phyloP scores from a whole-genome alignment of 2,329 filamentous ascomycete genomes.

The Fusarium sp. region DNA sequence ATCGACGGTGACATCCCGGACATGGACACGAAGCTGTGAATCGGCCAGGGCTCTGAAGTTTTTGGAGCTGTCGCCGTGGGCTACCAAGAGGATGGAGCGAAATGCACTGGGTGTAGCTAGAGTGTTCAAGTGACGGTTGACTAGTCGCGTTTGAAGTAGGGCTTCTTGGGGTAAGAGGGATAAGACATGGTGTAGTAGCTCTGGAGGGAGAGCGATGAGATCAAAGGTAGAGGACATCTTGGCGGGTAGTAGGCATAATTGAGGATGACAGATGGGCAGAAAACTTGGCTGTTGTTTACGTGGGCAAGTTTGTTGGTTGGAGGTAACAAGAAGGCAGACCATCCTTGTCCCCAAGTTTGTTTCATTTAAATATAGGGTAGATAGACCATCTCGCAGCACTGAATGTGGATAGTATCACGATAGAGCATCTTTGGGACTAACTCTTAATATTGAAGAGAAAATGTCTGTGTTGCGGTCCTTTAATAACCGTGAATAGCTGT shows the following conservation, averaged over 20 bases:
- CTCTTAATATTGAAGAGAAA: not conserved
- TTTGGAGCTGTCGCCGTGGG: not conserved
- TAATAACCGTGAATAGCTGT: no score
- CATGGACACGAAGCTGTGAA: not conserved
- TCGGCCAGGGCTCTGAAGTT: not conserved
- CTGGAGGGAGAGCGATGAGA: not conserved
- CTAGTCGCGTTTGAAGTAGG: slow-evolving; percentile 37
- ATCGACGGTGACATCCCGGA: slow-evolving; percentile 9
- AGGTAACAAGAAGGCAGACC: not conserved
- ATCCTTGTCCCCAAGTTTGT: not conserved
- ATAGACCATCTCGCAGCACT: not conserved
- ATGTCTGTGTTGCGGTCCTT: not conserved
- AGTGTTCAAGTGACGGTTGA: slow-evolving; percentile 44
- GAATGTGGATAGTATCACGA: not conserved
- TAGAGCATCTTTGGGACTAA: not conserved
- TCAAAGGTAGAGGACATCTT: not conserved
- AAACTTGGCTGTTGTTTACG: not conserved
- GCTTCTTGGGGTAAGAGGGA: not conserved
- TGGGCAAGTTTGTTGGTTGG: not conserved
- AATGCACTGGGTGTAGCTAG: slow-evolving; percentile 20
- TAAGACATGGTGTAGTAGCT: not conserved
- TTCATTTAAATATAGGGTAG: not conserved
- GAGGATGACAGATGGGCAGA: not conserved
- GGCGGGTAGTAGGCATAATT: not conserved
- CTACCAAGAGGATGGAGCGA: not conserved